Evolutionary conservation across 345 rosid genomes (phyloP), one percentile per base, ranked within the genome.

Genomic region (Gossypium mustelinum): DNA sequence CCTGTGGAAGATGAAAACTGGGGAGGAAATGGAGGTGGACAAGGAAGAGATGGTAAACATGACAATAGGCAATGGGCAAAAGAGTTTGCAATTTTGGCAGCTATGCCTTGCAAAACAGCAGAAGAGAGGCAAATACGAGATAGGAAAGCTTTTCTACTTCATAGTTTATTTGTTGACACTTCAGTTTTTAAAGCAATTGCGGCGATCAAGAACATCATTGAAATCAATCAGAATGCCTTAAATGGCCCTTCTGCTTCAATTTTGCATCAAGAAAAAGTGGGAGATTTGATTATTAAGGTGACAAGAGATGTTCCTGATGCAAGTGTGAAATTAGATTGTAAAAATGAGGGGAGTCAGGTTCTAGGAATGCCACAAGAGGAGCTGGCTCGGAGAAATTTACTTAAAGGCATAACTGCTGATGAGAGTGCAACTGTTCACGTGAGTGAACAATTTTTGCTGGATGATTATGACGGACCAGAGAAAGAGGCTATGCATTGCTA

Each of bases 51-150:
- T 70, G 88, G 90, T 54, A 87, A 86, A 80, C 81, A 90, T 79
- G 90, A 85, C 63, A 62, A 76, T 73, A 87, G 87, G 56, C 87
- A 84, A 66, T 94, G 99, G 98, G 92, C 93, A 4, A 88, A 86
- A 61, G 97, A 94, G 41, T 94, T 94, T 82, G 96, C 93, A 29
- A 82, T 93, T 76, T 85, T 94, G 87, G 97, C 98, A 12, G 87
- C 93, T 25, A 87, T 94, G 90, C 96, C 99, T 73, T 93, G 98
- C 83, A 89, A 91, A 84, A 91, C 98, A 16, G 84, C 93, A 24
- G 98, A 94, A 79, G 98, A 94, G 89, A 93, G 99, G 85, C 90
- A 93, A 81, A 84, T 82, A 48, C 92, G 99, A 80, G 99, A 94
- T 79, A 79, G 92, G 71, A 91, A 94, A 77, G 98, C 97, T 62